Base-by-base conservation (phyloP, 495 filamentous ascomycete species). In the Daldinia decipiens region DNA sequence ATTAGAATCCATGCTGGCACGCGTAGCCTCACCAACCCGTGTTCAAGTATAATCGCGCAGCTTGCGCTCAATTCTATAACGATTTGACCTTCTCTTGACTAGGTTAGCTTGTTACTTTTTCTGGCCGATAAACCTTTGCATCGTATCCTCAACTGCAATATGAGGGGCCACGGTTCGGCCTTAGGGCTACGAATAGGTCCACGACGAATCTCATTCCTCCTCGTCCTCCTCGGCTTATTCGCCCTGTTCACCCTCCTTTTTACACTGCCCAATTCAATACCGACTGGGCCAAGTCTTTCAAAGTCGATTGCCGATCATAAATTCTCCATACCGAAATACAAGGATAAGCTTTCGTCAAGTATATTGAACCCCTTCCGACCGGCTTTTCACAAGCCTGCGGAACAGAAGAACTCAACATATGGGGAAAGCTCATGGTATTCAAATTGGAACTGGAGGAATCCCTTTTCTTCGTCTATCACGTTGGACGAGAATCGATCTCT, bases 401-500 rank as follows among this genome's bases (percentile, higher is more conserved):
- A 82, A 19, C 89, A 93, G 75, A 87, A 90, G 50, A 92, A 93
- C 74, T 94, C 91, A 73, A 91, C 91, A 7, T 90, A 87, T 71
- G 92, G 88, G 56, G 91, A 90, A 68, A 87, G 88, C 59, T 90
- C 86, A 72, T 99, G 95, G 95, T 93, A 93, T 79, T 89, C 85
- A 66, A 89, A 95, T 77, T 94, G 89, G 88, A 91, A 89, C 76
- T 98, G 95, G 95, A 81, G 92, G 65, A 76, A 77, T 11, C 94
- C 94, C 13, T 98, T 97, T 79, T 97, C 94, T 40, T 93, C 88
- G 31, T 86, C 89, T 29, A 86, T 95, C 52, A 96, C 94, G 0
- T 84, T 93, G 36, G 94, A 97, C 71, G 94, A 97, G 79, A 88
- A 89, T 67, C 85, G 94, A 51, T 89, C 91, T n/a, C 88, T 97